Base-by-base conservation (phyloP, 805 yeast genomes). In the Ogataea siamensis region DNA sequence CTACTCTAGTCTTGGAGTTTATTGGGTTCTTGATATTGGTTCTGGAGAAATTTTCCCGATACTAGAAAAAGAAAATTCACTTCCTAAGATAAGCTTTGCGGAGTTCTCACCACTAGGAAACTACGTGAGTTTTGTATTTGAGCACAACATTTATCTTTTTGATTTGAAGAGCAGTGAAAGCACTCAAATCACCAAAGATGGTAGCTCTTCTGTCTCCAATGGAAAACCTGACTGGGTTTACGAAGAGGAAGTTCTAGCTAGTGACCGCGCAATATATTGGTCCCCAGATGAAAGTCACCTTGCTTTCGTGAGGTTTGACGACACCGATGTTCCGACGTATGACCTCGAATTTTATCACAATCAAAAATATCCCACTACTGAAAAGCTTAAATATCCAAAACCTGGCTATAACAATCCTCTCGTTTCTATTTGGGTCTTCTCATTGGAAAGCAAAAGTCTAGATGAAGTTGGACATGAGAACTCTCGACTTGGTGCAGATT, bases 141-240 rank as follows among this genome's bases (percentile, higher is more conserved):
- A 73, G 5, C 75, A 77, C 51, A 71, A 85, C 46, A 45, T 85
- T 2, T 81, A 64, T 48, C 32, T 80, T 10, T 69, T 73, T 50
- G 58, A 71, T 18, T 33, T 41, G 19, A 20, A 19, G 33, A 47
- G 75, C 0, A 14, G 32, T 5, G 32, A 50, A 9, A 42, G 57
- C 4, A 53, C 44, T 0, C 67, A 62, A 40, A 55, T 77, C 7
- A 74, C 83, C 1, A 42, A 45, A 4, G 83, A 76, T 54, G 89
- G 88, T 0, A 62, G 71, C 9, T 53, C 45, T 0, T 60, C 69
- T 12, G 63, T 83, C 4, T 68, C 72, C 43, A 80, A 84, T 49
- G 95, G 87, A 5, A 80, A 70, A 45, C 79, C 89, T 0, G 93
- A 84, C 53, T 85, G 94, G 93, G 80, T 84, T 2, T 84, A 84